Base-by-base conservation (phyloP, 345 rosid genomes). In the Hibiscus trionum region DNA sequence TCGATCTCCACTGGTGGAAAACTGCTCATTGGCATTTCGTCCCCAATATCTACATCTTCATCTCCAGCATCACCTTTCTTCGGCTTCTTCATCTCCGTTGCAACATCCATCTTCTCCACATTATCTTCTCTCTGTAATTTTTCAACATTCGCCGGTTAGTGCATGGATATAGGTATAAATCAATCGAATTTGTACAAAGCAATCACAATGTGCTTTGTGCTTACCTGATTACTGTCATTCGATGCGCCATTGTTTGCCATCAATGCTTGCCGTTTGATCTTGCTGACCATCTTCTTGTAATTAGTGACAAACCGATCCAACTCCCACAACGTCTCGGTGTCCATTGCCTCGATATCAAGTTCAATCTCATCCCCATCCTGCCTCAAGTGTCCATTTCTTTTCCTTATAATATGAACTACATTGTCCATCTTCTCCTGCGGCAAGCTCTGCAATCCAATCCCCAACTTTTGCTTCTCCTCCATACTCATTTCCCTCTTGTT, bases 331-430 rank as follows among this genome's bases (percentile, higher is more conserved):
- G 95, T 91, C 79, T 91, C 95, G 0, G 84, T 88, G 68, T 91
- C 95, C 7, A 91, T 81, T 0, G 92, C 87, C 77, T 89, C 95
- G 1, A 91, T 91, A 64, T 91, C 94, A 1, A 89, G 81, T 77
- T 91, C 97, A n/a, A 91, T 88, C 80, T 91, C 96, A 66, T 91
- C 93, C 2, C 91, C 96, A 0, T 91, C 93, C 76, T 88, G 97
- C 72, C 87, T 79, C 46, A 89, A 66, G 82, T 86, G 77, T 61
- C 84, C 85, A 33, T 88, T 86, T 70, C 95, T 85, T 85, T 85
- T 91, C 79, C 73, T 85, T 10, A 91, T 85, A 19, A 91, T 91
- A 73, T 83, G 89, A 76, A 91, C 85, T 46, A 91, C 88, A 66
- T 89, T 89, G 39, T 87, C 95, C 85, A 89, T 89, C 75, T 91